A percentile compares a stretch with the other conserved stretches of the same genome.
Conservation (phyloP, 768 basidiomycete species). For the Suillus paluster region DNA sequence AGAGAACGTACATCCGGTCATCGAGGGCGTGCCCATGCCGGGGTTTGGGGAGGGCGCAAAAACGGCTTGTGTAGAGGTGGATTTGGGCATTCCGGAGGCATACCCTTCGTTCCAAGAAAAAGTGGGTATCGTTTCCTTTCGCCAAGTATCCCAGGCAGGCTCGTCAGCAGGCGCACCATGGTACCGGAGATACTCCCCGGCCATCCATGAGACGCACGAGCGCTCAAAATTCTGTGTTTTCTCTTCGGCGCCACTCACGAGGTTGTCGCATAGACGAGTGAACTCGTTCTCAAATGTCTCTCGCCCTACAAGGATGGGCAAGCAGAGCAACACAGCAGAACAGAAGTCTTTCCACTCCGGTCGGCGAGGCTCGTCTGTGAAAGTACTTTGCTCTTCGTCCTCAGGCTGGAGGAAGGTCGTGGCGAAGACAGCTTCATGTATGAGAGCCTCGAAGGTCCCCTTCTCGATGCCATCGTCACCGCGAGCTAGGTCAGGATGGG, state of each 20-base stretch:
- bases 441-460: slow-evolving; percentile 77
- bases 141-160: slow-evolving; percentile 62
- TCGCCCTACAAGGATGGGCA: slow-evolving; percentile 61
- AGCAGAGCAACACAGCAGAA: slow-evolving; percentile 58
- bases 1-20: slow-evolving; percentile 29
- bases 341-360: slow-evolving; percentile 65
- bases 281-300: slow-evolving; percentile 73
- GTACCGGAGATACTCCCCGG: slow-evolving; percentile 63
- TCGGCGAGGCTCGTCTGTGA: slow-evolving; percentile 17
- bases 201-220: slow-evolving; percentile 64
- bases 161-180: slow-evolving; percentile 58
- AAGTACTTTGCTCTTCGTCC: slow-evolving; percentile 13
- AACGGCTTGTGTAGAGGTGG: slow-evolving; percentile 58
- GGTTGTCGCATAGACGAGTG: slow-evolving; percentile 63
- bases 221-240: slow-evolving; percentile 42
- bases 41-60: slow-evolving; percentile 53
- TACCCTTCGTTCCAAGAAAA: slow-evolving; percentile 30
- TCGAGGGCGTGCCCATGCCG: slow-evolving; percentile 29
- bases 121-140: slow-evolving; percentile 53
- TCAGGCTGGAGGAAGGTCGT: slow-evolving; percentile 56
- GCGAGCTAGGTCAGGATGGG: slow-evolving; percentile 71
- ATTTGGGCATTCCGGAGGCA: slow-evolving; percentile 41
- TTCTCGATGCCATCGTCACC: slow-evolving; percentile 51
- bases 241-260: slow-evolving; percentile 59
- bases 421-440: slow-evolving; percentile 82